Conservation (phyloP, 345 rosid genomes). For the Citrus inodora region DNA sequence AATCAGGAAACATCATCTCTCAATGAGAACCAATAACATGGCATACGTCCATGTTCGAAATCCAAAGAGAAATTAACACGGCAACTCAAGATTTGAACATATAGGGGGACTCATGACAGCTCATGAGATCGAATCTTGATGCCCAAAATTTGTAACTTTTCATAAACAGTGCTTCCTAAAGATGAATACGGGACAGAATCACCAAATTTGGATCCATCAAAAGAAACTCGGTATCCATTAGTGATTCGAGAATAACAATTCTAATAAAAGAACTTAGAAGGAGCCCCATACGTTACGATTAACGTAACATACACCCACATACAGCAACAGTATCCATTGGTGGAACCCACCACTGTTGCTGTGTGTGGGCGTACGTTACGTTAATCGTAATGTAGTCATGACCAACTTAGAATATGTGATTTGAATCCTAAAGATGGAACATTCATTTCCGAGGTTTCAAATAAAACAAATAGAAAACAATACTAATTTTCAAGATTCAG, state of each 20-base stretch:
- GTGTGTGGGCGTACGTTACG: too few species aligned
- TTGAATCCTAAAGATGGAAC: slow-evolving; percentile 15
- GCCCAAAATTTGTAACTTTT: slow-evolving; percentile 15
- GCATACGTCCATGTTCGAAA: not conserved
- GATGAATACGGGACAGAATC: slow-evolving; percentile 15
- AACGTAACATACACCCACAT: too few species aligned
- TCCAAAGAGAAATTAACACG: slow-evolving; percentile 19
- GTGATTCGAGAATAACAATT: slow-evolving; percentile 17
- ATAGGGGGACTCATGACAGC: slow-evolving; percentile 21
- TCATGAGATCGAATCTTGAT: slow-evolving; percentile 3
- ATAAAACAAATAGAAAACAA: not conserved
- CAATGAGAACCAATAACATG: slow-evolving; percentile 26
- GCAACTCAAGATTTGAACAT: slow-evolving; percentile 31
- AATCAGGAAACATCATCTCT: slow-evolving; percentile 29
- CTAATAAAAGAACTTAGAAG: slow-evolving; percentile 12
- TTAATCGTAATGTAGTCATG: fast-evolving
- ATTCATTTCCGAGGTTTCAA: slow-evolving; percentile 16
- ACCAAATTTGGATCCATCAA: slow-evolving; percentile 5
- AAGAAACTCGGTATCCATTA: slow-evolving; percentile 4
- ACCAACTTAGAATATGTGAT: slow-evolving; percentile 16
- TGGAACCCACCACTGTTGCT: fast-evolving
- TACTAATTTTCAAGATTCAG: too few species aligned
- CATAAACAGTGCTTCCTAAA: slow-evolving; percentile 17
- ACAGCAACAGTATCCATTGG: too few species aligned
- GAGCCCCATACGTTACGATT: too few species aligned